These are phyloP conservation scores for Cryptosporidium baileyi DNA, from an alignment of 169 alveolate species.

Conservation along the genomic window DNA sequence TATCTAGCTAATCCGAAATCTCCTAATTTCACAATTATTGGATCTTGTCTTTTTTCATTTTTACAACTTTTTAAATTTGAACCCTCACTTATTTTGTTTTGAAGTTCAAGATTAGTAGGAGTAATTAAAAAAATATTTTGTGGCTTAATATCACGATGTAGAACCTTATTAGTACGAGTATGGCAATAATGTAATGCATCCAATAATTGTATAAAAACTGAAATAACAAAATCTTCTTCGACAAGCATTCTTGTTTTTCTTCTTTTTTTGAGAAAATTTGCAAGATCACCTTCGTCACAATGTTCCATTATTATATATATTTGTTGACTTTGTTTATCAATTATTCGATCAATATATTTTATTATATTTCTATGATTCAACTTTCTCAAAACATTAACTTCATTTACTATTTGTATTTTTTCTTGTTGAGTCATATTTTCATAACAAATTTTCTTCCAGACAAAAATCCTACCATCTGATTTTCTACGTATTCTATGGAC, in stretches of 20 bases:
- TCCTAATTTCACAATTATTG: conserved; percentile 89
- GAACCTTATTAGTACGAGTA: conserved; percentile 86
- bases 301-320: conserved; percentile 94
- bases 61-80: neutral
- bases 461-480: conserved; percentile 82
- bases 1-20: conserved; percentile 96
- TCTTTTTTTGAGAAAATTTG: conserved; percentile 87
- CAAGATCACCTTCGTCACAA: conserved; percentile 96
- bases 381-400: conserved; percentile 94
- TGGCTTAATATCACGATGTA: conserved; percentile 96
- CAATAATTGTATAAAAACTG: conserved; percentile 90
- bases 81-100: conserved; percentile 70
- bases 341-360: conserved; percentile 91
- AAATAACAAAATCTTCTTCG: conserved; percentile 92
- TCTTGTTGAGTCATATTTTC: conserved; percentile 93
- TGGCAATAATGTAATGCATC: conserved; percentile 94
- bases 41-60: conserved; percentile 52
- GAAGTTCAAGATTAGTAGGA: conserved; percentile 65
- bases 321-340: conserved; percentile 89
- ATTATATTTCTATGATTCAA: conserved; percentile 93
- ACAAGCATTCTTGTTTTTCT: conserved; percentile 78
- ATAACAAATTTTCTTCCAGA: conserved; percentile 94
- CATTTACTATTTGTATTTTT: conserved; percentile 93
- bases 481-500: conserved; percentile 83
- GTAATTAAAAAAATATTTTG: conserved; percentile 91